A percentile compares a stretch with the other conserved stretches of the same genome.
Evolutionary conservation across 768 basidiomycete species (phyloP).

Genomic region (Boletus fagicola): DNA sequence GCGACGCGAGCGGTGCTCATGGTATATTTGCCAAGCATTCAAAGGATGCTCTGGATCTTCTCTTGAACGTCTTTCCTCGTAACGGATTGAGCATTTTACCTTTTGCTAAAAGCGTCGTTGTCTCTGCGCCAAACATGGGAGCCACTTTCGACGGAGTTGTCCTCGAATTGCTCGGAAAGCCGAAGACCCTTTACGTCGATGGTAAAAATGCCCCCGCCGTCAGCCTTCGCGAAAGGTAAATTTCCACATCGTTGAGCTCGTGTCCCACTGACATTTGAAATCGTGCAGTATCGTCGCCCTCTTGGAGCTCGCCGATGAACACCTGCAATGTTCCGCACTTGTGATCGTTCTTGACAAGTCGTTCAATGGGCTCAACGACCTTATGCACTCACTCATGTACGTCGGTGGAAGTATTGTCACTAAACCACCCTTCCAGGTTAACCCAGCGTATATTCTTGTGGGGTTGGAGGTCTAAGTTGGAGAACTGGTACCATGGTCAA

Average conservation of each 20-base stretch:
- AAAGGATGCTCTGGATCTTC: conserved; percentile 71
- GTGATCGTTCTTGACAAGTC: conserved; percentile 78
- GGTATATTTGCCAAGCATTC: conserved; percentile 44
- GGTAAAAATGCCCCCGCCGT: conserved; percentile 79
- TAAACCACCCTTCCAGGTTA: conserved; percentile 71
- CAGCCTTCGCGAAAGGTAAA: conserved; percentile 79
- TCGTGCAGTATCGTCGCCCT: conserved; percentile 74
- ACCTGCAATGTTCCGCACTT: conserved; percentile 70
- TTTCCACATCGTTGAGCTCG: conserved; percentile 7
- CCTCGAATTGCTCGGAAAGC: conserved; percentile 64
- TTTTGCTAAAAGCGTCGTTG: conserved; percentile 72
- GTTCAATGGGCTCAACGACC: conserved; percentile 64
- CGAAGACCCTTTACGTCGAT: conserved; percentile 81
- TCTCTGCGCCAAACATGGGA: conserved; percentile 66
- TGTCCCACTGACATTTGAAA: not conserved
- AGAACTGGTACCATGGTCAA: conserved; percentile 14
- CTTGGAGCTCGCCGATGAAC: conserved; percentile 85
- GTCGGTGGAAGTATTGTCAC: conserved; percentile 86
- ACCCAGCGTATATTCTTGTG: conserved; percentile 77
- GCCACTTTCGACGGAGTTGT: conserved; percentile 76
- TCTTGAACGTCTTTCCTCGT: conserved; percentile 76
- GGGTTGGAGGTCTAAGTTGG: conserved; percentile 71
- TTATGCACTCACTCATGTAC: conserved; percentile 90
- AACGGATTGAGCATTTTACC: conserved; percentile 65
- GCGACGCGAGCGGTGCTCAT: conserved; percentile 42